Evolutionary conservation across 2,329 filamentous ascomycete genomes (phyloP).

Genomic region (Parastagonospora nodorum): DNA sequence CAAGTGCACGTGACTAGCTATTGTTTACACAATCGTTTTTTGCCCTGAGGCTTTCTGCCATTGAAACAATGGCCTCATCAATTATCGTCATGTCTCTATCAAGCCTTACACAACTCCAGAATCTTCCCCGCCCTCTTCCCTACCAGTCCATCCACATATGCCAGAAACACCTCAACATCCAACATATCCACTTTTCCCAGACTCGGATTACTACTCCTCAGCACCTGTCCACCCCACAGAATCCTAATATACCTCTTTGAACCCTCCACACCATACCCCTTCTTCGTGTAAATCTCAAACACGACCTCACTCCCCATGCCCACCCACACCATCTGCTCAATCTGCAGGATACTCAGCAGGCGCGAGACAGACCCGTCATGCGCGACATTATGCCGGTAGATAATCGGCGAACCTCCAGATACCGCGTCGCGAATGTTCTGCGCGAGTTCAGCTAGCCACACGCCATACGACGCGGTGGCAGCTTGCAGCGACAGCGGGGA

Average conservation of each 20-base stretch:
- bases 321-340: conserved; percentile 80
- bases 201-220: conserved; percentile 70
- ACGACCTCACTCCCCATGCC: conserved; percentile 81
- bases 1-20: too few species aligned
- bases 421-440: conserved; percentile 62
- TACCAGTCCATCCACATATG: conserved; percentile 73
- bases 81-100: too few species aligned
- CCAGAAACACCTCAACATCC: conserved; percentile 66
- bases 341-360: conserved; percentile 71
- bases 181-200: conserved; percentile 75
- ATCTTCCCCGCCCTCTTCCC: conserved; percentile 57
- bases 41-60: not conserved
- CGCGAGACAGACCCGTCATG: conserved; percentile 76
- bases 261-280: conserved; percentile 2
- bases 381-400: conserved; percentile 77
- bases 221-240: conserved; percentile 70
- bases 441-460: conserved; percentile 75
- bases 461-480: conserved; percentile 66
- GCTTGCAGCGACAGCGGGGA: conserved; percentile 65
- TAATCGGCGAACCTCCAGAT: conserved; percentile 36
- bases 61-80: not conserved
- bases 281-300: conserved; percentile 68
- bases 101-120: conserved; percentile 39
- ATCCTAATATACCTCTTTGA: conserved; percentile 66
- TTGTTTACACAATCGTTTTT: not conserved